These are phyloP conservation scores for Perilla frutescens DNA, from an alignment of 257 asterid genomes.

Conservation along the genomic window DNA sequence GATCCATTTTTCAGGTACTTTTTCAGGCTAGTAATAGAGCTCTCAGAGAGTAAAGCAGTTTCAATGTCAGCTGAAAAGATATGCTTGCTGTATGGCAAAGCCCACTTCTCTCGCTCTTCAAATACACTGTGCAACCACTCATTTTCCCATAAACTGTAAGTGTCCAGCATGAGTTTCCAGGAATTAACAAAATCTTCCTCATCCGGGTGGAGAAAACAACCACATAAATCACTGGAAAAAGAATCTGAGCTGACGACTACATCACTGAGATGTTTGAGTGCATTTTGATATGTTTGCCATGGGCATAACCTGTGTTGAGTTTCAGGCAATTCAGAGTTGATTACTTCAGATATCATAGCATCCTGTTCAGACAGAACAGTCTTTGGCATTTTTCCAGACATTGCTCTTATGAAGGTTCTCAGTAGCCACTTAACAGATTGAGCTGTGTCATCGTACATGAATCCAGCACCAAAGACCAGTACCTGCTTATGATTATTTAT, in stretches of 20 bases:
- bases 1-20: slow-evolving; percentile 52
- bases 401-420: slow-evolving; percentile 45
- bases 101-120: slow-evolving; percentile 60
- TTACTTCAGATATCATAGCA: slow-evolving; percentile 50
- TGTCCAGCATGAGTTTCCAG: slow-evolving; percentile 59
- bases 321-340: slow-evolving; percentile 50
- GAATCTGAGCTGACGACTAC: slow-evolving; percentile 45
- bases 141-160: slow-evolving; percentile 57
- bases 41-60: slow-evolving; percentile 47
- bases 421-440: slow-evolving; percentile 62
- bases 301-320: slow-evolving; percentile 51
- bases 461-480: slow-evolving; percentile 63
- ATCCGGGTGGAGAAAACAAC: slow-evolving; percentile 47
- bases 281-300: slow-evolving; percentile 54
- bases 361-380: slow-evolving; percentile 53
- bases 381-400: slow-evolving; percentile 56
- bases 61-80: slow-evolving; percentile 54
- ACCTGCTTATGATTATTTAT: slow-evolving; percentile 60
- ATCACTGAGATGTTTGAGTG: slow-evolving; percentile 47
- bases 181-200: slow-evolving; percentile 55
- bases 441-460: slow-evolving; percentile 49
- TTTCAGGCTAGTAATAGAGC: slow-evolving; percentile 46
- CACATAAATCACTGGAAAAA: slow-evolving; percentile 51
- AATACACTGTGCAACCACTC: slow-evolving; percentile 54
- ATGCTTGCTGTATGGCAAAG: slow-evolving; percentile 55